Evolutionary conservation across 345 rosid genomes (phyloP).

Genomic region (Clarkia xantiana): DNA sequence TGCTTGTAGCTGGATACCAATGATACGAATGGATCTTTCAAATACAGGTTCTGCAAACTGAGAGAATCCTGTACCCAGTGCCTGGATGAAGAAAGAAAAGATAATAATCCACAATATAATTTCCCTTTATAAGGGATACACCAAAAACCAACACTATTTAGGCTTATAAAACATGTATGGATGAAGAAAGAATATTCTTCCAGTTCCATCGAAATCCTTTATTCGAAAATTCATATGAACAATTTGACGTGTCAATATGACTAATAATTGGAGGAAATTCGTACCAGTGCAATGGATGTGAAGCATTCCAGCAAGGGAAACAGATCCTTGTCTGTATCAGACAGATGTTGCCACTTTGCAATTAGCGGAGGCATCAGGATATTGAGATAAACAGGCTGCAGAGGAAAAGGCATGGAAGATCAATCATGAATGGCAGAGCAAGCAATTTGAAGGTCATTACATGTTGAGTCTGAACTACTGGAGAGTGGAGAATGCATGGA

Average conservation of each 20-base stretch:
- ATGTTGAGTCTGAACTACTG: background rate
- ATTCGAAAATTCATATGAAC: too few relatives aligned
- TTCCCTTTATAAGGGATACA: background rate
- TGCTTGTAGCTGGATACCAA: slow-evolving; percentile 65
- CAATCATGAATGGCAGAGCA: too few relatives aligned
- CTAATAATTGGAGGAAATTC: background rate
- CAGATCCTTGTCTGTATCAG: slow-evolving; percentile 85
- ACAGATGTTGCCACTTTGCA: slow-evolving; percentile 90
- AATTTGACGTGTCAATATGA: too few relatives aligned
- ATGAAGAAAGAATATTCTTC: too few relatives aligned
- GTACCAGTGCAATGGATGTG: slow-evolving; percentile 94
- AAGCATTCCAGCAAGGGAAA: slow-evolving; percentile 93
- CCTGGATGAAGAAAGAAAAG: slow-evolving; percentile 34
- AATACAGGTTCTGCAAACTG: slow-evolving; percentile 94
- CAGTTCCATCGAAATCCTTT: too few relatives aligned
- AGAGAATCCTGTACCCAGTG: slow-evolving; percentile 75
- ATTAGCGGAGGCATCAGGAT: slow-evolving; percentile 94
- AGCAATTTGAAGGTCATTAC: too few relatives aligned
- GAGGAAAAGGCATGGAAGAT: background rate
- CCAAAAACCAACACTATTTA: background rate
- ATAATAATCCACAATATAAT: too few relatives aligned
- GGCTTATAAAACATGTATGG: background rate
- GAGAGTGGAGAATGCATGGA: background rate
- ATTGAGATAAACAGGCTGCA: slow-evolving; percentile 75
- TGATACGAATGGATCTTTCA: slow-evolving; percentile 78